Percentiles rank a stretch among this genome's conserved stretches.
phyloP scores from a whole-genome alignment of 2,329 filamentous ascomycete species.

The Penicillium capsulatum region DNA sequence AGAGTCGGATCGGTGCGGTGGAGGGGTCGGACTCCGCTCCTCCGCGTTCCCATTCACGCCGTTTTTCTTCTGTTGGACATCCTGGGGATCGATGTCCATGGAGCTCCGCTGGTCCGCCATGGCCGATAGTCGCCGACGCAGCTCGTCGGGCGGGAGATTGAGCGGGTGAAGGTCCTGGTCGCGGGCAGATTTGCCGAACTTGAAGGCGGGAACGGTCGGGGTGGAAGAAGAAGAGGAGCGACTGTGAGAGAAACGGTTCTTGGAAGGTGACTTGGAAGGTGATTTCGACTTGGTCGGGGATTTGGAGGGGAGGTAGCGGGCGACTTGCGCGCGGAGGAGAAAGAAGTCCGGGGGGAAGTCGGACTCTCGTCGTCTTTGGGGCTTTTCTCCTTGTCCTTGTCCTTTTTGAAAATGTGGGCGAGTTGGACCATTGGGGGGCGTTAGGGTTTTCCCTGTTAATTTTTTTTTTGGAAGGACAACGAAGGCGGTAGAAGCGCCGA shows the following conservation, averaged over 20 bases:
- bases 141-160: constrained; percentile 84
- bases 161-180: constrained; percentile 72
- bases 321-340: constrained; percentile 34
- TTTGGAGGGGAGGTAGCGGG: constrained; percentile 17
- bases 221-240: constrained; percentile 31
- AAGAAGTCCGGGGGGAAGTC: constrained; percentile 28
- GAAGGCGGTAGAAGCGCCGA: constrained; percentile 39
- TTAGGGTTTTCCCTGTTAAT: constrained; percentile 4
- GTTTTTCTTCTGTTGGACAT: constrained; percentile 42
- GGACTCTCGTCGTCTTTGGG: constrained; percentile 25
- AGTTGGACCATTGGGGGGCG: constrained; percentile 26
- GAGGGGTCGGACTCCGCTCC: constrained; percentile 45
- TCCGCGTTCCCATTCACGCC: constrained; percentile 27
- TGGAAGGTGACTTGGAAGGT: constrained; percentile 15
- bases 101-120: constrained; percentile 55
- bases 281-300: constrained; percentile 22
- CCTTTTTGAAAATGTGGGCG: constrained; percentile 27
- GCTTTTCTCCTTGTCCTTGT: constrained; percentile 25
- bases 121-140: constrained; percentile 64
- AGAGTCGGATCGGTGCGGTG: constrained; percentile 46
- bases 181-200: constrained; percentile 30
- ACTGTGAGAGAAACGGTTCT: constrained; percentile 26
- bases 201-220: constrained; percentile 34
- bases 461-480: constrained; percentile 29
- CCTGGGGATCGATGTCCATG: constrained; percentile 70